Percentiles rank a stretch among this genome's conserved stretches.
Conservation (phyloP, 495 filamentous ascomycete genomes). For the Durotheca rogersii region DNA sequence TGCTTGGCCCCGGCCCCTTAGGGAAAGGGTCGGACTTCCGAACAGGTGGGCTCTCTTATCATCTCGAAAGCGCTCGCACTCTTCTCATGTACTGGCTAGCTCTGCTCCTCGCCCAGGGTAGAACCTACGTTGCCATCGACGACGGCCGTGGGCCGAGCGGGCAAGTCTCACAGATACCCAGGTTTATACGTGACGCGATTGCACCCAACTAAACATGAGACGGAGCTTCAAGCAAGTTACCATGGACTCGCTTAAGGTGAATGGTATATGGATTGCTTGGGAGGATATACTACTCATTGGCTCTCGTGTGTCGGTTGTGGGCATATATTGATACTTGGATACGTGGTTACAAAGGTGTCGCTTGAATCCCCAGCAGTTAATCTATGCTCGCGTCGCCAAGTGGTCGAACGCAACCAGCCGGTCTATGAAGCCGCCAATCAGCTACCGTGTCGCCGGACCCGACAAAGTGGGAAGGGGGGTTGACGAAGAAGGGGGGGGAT, state of each 20-base stretch:
- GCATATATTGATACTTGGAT: conserved; percentile 32
- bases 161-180: neutral
- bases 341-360: conserved; percentile 25
- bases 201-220: conserved; percentile 1
- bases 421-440: conserved; percentile 20
- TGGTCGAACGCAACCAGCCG: conserved; percentile 12
- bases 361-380: conserved; percentile 15
- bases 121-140: neutral
- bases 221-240: conserved; percentile 6
- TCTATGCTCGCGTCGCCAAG: conserved; percentile 20
- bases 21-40: conserved; percentile 20
- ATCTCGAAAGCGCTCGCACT: neutral
- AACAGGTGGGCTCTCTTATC: neutral
- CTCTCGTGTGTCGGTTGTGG: conserved; percentile 24
- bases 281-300: neutral
- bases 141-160: neutral
- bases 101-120: neutral
- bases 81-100: neutral
- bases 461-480: conserved; percentile 21
- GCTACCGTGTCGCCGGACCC: conserved; percentile 12
- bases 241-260: conserved; percentile 2
- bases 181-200: neutral
- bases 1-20: neutral
- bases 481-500: neutral
- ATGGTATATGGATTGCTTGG: conserved; percentile 5